These are phyloP conservation scores for Metarhizium brunneum DNA, from an alignment of 2,329 filamentous ascomycete species.

Conservation along the genomic window DNA sequence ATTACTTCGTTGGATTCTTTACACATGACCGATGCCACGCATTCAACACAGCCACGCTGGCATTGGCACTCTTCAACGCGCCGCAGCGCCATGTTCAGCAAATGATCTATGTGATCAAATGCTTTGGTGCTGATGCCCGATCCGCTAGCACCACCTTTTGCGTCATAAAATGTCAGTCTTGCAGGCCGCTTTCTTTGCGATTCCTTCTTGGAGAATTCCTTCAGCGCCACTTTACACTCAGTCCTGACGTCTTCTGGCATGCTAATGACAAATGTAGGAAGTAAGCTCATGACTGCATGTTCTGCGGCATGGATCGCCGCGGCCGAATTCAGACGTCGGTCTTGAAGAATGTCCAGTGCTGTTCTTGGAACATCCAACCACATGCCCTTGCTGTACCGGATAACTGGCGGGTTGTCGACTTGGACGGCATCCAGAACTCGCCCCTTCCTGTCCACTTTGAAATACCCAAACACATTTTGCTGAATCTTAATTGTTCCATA, in stretches of 20 bases:
- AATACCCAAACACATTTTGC: conserved; percentile 89
- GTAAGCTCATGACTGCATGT: conserved; percentile 76
- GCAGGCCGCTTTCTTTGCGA: conserved; percentile 73
- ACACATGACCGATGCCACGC: conserved; percentile 77
- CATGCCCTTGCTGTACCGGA: conserved; percentile 78
- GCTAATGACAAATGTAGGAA: conserved; percentile 85
- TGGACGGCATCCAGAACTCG: conserved; percentile 85
- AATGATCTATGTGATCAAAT: conserved; percentile 79
- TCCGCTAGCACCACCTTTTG: conserved; percentile 76
- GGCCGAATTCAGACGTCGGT: conserved; percentile 66
- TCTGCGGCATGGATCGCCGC: conserved; percentile 92
- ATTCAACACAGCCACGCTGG: conserved; percentile 76
- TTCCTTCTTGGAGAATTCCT: conserved; percentile 71
- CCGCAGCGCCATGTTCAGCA: conserved; percentile 66
- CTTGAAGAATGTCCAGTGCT: conserved; percentile 70
- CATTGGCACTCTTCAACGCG: conserved; percentile 72
- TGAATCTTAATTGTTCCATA: conserved; percentile 80
- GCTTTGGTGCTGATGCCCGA: conserved; percentile 85
- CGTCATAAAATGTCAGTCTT: conserved; percentile 86
- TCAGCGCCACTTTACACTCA: conserved; percentile 82
- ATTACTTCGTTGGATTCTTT: conserved; percentile 84
- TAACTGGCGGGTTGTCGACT: conserved; percentile 86
- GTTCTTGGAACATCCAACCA: conserved; percentile 84
- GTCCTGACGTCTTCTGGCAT: conserved; percentile 88
- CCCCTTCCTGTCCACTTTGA: conserved; percentile 83